Base-by-base conservation (phyloP, 148 eudicot genomes). In the Vaccinium darrowii region DNA sequence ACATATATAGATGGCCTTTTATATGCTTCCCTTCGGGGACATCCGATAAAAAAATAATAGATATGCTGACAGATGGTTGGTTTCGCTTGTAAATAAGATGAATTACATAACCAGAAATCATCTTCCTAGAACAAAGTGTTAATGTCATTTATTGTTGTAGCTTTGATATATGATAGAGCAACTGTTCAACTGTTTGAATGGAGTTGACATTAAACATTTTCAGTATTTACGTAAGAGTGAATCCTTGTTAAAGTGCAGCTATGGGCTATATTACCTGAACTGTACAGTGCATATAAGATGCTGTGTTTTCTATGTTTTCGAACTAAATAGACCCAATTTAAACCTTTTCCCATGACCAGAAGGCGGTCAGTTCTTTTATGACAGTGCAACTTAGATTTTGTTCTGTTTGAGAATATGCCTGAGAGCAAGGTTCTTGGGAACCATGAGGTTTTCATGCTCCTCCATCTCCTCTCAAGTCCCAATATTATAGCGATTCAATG, bases 191-290 rank as follows among this genome's bases (percentile, higher is more conserved):
- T 11, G 11, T 76, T 50, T 76, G 53, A 39, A 76, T 76, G 52
- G 23, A 76, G 25, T 47, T 43, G 52, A 43, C 79, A 75, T 18
- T 18, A 18, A 43, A 18, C 25, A 39, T 75, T 75, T 75, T 75
- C 21, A 11, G 52, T 43, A 75, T 75, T 43, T 75, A 36, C 18
- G 39, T 16, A 62, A 25, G 27, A 25, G 11, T 67, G 30, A 67
- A 67, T 67, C 16, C 73, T 67, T 67, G 36, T 67, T 67, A 67
- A 67, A 67, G 4, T 67, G 36, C 25, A 25, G 36, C 73, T 23
- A 27, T 25, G 56, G 79, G 12, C 56, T 76, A n/a, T 43, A 47
- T 75, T 39, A 75, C 78, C n/a, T 75, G n/a, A 75, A 76, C 52
- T 49, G 47, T 25, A 18, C 13, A 18, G 54, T 18, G 52, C 21